Conservation (phyloP, 2,329 filamentous ascomycete species). For the Malbranchea cinnamomea region DNA sequence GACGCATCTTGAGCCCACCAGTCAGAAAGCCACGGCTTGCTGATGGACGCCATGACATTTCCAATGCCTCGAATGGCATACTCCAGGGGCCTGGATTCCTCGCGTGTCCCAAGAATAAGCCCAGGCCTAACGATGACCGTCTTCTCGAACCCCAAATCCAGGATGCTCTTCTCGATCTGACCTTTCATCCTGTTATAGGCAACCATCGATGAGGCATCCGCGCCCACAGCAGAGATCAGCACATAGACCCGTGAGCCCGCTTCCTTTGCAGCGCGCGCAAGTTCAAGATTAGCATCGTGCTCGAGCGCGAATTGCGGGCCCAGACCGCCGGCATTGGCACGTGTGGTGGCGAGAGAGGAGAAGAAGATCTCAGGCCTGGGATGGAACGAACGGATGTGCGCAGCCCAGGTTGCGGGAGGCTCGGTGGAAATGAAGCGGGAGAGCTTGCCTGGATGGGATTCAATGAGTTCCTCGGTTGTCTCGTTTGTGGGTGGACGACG, state of each 20-base stretch:
- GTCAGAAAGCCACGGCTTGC: constrained; percentile 42
- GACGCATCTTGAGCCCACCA: constrained; percentile 50
- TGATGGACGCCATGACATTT: constrained; percentile 39
- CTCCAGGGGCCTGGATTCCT: constrained; percentile 46
- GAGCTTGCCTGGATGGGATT: constrained; percentile 47
- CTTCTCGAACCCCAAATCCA: constrained; percentile 58
- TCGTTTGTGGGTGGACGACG: constrained; percentile 29
- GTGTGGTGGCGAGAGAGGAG: constrained; percentile 68
- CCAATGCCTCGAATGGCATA: constrained; percentile 41
- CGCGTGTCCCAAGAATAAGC: constrained; percentile 56
- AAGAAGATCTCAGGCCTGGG: constrained; percentile 52
- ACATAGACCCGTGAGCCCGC: constrained; percentile 62
- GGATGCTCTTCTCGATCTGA: constrained; percentile 67
- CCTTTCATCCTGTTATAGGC: constrained; percentile 62
- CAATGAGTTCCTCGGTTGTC: constrained; percentile 36
- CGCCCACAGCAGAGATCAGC: constrained; percentile 48
- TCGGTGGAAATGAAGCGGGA: constrained; percentile 53
- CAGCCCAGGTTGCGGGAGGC: constrained; percentile 46
- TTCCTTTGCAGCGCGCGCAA: constrained; percentile 59
- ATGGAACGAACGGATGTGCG: constrained; percentile 39
- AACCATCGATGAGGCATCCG: constrained; percentile 38
- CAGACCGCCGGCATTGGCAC: constrained; percentile 56
- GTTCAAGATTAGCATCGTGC: constrained; percentile 66
- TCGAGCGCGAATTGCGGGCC: constrained; percentile 78
- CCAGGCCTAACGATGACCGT: constrained; percentile 63